These are phyloP conservation scores for Leccinum solheimii DNA, from an alignment of 1,284 basidiomycete genomes.

Conservation along the genomic window DNA sequence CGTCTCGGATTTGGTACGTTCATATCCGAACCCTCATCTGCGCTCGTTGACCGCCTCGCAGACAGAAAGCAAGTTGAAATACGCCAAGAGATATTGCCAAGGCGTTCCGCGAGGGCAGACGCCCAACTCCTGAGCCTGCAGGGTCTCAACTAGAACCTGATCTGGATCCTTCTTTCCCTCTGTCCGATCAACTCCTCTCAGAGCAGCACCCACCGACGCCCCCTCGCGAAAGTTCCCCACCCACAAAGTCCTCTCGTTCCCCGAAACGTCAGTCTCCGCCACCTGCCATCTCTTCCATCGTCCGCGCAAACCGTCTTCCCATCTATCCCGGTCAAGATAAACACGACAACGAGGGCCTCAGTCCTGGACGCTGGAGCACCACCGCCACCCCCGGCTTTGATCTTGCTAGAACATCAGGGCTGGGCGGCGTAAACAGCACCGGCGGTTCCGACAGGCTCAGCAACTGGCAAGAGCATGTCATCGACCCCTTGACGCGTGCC, in stretches of 20 bases:
- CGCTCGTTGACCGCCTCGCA: slow-evolving; percentile 30
- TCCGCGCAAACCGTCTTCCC: slow-evolving; percentile 31
- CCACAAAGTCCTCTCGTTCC: slow-evolving; percentile 19
- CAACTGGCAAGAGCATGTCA: slow-evolving; percentile 26
- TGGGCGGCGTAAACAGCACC: slow-evolving; percentile 7
- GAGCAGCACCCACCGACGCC: slow-evolving; percentile 18
- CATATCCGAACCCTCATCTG: background rate
- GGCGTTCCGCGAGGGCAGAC: slow-evolving; percentile 83
- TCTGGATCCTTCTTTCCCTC: slow-evolving; percentile 7
- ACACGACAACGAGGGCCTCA: slow-evolving; percentile 38
- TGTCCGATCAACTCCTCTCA: slow-evolving; percentile 23
- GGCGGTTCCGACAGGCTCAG: slow-evolving; percentile 20
- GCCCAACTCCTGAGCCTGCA: slow-evolving; percentile 66
- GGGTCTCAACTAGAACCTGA: slow-evolving; percentile 42
- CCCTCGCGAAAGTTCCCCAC: slow-evolving; percentile 26
- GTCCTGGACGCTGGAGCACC: slow-evolving; percentile 63
- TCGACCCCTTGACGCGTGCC: slow-evolving; percentile 21
- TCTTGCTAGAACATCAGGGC: slow-evolving; percentile 8
- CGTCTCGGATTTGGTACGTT: slow-evolving; percentile 47
- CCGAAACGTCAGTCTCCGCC: slow-evolving; percentile 33
- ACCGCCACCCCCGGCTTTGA: slow-evolving; percentile 60
- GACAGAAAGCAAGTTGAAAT: slow-evolving; percentile 79
- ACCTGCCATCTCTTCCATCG: slow-evolving; percentile 30
- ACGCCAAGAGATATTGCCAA: slow-evolving; percentile 87
- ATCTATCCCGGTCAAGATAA: slow-evolving; percentile 16